Conservation (phyloP, 345 rosid species). For the Salix koriyanagi region DNA sequence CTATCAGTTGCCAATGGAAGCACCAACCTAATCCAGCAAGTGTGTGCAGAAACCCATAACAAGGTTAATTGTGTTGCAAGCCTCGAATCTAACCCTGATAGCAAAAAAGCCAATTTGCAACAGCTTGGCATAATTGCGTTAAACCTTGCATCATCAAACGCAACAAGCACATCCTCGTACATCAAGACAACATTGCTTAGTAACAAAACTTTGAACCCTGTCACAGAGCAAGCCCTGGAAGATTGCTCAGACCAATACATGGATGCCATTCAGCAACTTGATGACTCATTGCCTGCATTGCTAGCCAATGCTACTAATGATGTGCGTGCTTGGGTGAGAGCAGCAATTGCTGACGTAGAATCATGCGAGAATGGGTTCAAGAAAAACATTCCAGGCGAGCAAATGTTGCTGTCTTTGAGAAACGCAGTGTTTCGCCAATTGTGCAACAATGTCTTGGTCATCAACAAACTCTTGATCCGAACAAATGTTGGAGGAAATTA, state of each 20-base stretch:
- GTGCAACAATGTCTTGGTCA: conserved; percentile 39
- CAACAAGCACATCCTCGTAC: conserved; percentile 35
- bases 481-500: background rate
- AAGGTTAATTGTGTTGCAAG: conserved; percentile 46
- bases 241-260: conserved; percentile 54
- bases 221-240: conserved; percentile 44
- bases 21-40: conserved; percentile 13
- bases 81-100: conserved; percentile 36
- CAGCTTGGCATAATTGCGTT: conserved; percentile 51
- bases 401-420: conserved; percentile 26
- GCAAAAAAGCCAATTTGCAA: conserved; percentile 31
- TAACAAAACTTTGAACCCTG: conserved; percentile 32
- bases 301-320: conserved; percentile 32
- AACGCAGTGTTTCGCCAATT: conserved; percentile 39
- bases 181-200: conserved; percentile 25
- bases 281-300: conserved; percentile 51
- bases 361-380: conserved; percentile 38
- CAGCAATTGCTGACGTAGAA: conserved; percentile 39
- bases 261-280: conserved; percentile 59
- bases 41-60: conserved; percentile 39
- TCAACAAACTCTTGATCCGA: background rate
- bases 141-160: conserved; percentile 37
- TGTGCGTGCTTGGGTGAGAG: conserved; percentile 37
- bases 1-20: background rate
- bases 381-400: conserved; percentile 4